These are phyloP conservation scores for Talaromyces islandicus DNA, from an alignment of 2,329 filamentous ascomycete species.

Conservation along the genomic window DNA sequence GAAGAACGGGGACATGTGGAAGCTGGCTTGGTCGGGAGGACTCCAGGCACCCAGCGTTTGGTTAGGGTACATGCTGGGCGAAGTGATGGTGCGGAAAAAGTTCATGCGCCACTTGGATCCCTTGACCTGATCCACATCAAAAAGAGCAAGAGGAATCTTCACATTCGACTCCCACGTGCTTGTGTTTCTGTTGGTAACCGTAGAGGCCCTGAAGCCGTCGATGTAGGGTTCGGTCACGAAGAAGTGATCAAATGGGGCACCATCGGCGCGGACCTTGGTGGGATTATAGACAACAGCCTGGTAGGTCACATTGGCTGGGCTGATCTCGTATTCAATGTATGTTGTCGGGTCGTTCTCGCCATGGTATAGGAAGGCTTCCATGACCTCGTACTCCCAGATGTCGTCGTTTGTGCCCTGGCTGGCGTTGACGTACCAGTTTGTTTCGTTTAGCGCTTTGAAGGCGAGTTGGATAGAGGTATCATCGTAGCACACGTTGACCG, in stretches of 20 bases:
- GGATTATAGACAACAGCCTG: conserved; percentile 9
- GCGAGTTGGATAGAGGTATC: conserved; percentile 3
- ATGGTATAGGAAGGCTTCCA: conserved; percentile 11
- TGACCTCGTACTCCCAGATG: conserved; percentile 11
- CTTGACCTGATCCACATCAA: conserved; percentile 1
- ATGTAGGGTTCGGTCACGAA: conserved; percentile 4
- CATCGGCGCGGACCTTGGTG: conserved; percentile 3
- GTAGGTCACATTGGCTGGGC: conserved; percentile 8
- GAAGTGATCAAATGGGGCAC: conserved; percentile 10
- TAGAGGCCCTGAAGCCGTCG: conserved; percentile 5
- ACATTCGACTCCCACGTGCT: conserved; percentile 6
- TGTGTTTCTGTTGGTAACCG: neutral
- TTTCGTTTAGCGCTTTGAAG: conserved; percentile 7
- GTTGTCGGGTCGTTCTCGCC: conserved; percentile 8
- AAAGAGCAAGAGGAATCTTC: conserved; percentile 8
- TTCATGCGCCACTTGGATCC: conserved; percentile 10
- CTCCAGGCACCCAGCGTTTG: conserved; percentile 10
- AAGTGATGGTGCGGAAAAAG: conserved; percentile 10
- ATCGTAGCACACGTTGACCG: conserved; percentile 5
- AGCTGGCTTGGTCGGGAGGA: conserved; percentile 8
- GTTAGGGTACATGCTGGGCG: conserved; percentile 10
- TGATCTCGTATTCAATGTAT: conserved; percentile 10
- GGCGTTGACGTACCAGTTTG: conserved; percentile 9
- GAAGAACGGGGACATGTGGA: conserved; percentile 9
- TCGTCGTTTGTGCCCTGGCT: conserved; percentile 8